These are phyloP conservation scores for Tylopilus rubrobrunneus DNA, from an alignment of 768 basidiomycete genomes.

Conservation along the genomic window DNA sequence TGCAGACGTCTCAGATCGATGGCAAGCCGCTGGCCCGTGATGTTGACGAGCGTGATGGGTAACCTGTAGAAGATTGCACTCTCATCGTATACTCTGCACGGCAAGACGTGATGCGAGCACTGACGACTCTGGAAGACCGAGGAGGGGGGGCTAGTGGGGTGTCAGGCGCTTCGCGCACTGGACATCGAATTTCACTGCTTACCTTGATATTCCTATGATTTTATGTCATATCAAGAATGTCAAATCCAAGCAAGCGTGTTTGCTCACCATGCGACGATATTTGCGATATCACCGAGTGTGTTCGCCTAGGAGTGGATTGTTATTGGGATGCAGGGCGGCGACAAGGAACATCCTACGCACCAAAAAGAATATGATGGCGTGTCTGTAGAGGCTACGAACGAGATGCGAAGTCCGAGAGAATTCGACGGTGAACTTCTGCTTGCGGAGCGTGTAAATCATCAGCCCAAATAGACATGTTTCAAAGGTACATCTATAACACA, in stretches of 20 bases:
- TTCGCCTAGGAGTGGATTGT: neutral
- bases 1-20: conserved; percentile 2
- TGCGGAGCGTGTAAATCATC: too few species aligned
- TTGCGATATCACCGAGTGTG: neutral
- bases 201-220: neutral
- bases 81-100: neutral
- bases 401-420: neutral
- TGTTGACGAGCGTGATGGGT: neutral
- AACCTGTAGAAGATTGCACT: neutral
- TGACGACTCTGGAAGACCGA: neutral
- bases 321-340: neutral
- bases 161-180: neutral
- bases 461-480: too few species aligned
- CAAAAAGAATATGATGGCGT: neutral
- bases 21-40: conserved; percentile 3
- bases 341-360: neutral
- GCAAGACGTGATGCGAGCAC: neutral
- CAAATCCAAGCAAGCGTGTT: neutral
- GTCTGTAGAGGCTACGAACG: neutral
- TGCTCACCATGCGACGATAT: neutral
- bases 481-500: too few species aligned
- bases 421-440: too few species aligned
- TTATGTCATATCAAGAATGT: neutral
- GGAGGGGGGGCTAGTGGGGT: neutral
- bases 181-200: neutral